phyloP scores from a whole-genome alignment of 768 basidiomycete species.

The Erythrobasidium yunnanense region DNA sequence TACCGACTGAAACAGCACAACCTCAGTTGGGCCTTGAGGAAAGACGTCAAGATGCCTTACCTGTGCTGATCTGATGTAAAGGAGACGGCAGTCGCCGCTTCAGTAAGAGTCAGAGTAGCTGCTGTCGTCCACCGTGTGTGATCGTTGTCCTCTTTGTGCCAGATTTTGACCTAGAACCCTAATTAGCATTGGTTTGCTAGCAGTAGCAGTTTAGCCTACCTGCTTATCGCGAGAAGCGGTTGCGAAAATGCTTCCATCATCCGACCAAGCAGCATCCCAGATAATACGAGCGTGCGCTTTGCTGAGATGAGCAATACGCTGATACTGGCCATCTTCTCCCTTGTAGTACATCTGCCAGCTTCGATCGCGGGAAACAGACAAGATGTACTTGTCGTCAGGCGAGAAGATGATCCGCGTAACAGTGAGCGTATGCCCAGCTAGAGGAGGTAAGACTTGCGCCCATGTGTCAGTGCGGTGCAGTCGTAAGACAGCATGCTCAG shows the following conservation, averaged over 20 bases:
- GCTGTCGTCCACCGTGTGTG: conserved; percentile 50
- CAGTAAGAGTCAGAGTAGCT: conserved; percentile 56
- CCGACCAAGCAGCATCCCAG: conserved; percentile 86
- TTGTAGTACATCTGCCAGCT: conserved; percentile 72
- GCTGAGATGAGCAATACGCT: conserved; percentile 48
- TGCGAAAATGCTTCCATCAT: conserved; percentile 66
- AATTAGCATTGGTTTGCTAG: background rate
- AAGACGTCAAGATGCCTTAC: background rate
- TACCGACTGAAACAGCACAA: background rate
- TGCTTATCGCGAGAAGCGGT: conserved; percentile 94
- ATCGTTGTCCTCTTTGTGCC: conserved; percentile 47
- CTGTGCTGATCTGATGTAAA: conserved; percentile 29
- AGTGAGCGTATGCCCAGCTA: conserved; percentile 75
- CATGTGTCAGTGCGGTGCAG: conserved; percentile 64
- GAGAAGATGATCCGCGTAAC: conserved; percentile 85
- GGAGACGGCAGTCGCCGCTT: conserved; percentile 73
- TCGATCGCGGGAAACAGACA: conserved; percentile 83
- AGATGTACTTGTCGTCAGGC: conserved; percentile 61
- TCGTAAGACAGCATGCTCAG: conserved; percentile 81
- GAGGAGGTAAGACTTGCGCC: conserved; percentile 58
- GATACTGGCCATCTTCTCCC: conserved; percentile 40
- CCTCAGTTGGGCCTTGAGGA: background rate
- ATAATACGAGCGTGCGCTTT: conserved; percentile 87
- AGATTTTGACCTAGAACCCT: conserved; percentile 53
- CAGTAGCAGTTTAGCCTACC: conserved; percentile 45